A percentile compares a stretch with the other conserved stretches of the same genome.
Conservation (phyloP, 2,329 filamentous ascomycete genomes). For the Colletotrichum salicis region DNA sequence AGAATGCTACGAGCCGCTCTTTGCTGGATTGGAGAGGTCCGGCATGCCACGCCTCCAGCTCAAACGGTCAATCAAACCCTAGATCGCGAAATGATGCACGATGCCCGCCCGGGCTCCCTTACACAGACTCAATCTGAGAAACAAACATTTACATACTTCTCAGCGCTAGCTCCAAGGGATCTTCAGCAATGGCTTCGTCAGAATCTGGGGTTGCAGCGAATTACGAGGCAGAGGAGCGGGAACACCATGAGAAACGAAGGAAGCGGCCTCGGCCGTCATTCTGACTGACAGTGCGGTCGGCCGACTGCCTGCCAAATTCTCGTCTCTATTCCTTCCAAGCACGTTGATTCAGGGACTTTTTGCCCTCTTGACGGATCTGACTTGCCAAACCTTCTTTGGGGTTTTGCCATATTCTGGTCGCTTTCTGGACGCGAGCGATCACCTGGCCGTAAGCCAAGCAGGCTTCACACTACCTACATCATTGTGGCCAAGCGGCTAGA, state of each 20-base stretch:
- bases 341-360: background rate
- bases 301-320: background rate
- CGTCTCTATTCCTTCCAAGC: background rate
- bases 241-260: background rate
- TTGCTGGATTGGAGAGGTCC: background rate
- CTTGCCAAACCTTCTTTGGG: background rate
- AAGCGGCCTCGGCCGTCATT: background rate
- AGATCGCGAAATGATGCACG: constrained; percentile 15
- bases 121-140: constrained; percentile 14
- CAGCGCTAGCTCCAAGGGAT: background rate
- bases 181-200: background rate
- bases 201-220: background rate
- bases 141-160: background rate
- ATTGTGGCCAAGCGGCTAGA: constrained; percentile 9
- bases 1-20: background rate
- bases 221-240: background rate
- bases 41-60: background rate
- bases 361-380: background rate
- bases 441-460: constrained; percentile 6
- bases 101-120: background rate
- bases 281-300: background rate
- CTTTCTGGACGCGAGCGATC: background rate
- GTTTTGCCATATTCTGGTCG: background rate
- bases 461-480: background rate
- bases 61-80: constrained; percentile 32